Conservation (phyloP, 768 basidiomycete species). For the Hygrophoropsis aurantiaca region DNA sequence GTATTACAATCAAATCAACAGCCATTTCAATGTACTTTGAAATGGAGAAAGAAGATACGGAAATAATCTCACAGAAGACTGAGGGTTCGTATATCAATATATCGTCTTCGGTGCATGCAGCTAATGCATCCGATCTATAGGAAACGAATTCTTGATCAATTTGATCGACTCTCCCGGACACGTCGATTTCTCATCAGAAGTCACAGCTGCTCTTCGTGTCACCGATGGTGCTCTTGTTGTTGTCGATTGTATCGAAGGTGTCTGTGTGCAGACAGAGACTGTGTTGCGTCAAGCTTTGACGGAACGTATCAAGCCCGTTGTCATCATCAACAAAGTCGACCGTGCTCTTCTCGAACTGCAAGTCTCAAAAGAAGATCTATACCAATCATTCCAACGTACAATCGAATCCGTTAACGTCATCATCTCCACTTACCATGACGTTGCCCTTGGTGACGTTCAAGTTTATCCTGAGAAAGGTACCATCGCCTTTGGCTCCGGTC, state of each 20-base stretch:
- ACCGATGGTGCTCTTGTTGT: slow-evolving; percentile 99
- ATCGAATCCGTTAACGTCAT: slow-evolving; percentile 98
- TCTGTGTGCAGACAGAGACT: slow-evolving; percentile 99
- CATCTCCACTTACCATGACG: slow-evolving; percentile 95
- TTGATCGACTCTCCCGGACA: slow-evolving; percentile 99
- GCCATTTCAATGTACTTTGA: slow-evolving; percentile 99
- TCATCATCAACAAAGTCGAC: slow-evolving; percentile 99
- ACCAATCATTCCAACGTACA: slow-evolving; percentile 96
- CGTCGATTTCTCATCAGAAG: slow-evolving; percentile 99
- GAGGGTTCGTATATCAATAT: slow-evolving; percentile 52
- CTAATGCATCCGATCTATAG: slow-evolving; percentile 33
- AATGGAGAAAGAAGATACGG: slow-evolving; percentile 85
- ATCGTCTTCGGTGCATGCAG: slow-evolving; percentile 7
- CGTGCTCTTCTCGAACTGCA: slow-evolving; percentile 98
- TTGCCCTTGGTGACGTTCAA: slow-evolving; percentile 94
- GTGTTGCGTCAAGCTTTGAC: slow-evolving; percentile 95
- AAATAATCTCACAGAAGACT: slow-evolving; percentile 91
- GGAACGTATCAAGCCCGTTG: slow-evolving; percentile 99
- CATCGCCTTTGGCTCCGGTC: slow-evolving; percentile 98
- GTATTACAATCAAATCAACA: slow-evolving; percentile 99
- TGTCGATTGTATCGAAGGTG: slow-evolving; percentile 99
- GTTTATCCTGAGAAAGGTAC: slow-evolving; percentile 99
- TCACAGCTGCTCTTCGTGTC: slow-evolving; percentile 98
- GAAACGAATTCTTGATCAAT: slow-evolving; percentile 98
- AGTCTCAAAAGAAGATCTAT: slow-evolving; percentile 94